A percentile compares a stretch with the other conserved stretches of the same genome.
Evolutionary conservation across 2,329 filamentous ascomycete genomes (phyloP).

Genomic region (Escovopsis weberi): DNA sequence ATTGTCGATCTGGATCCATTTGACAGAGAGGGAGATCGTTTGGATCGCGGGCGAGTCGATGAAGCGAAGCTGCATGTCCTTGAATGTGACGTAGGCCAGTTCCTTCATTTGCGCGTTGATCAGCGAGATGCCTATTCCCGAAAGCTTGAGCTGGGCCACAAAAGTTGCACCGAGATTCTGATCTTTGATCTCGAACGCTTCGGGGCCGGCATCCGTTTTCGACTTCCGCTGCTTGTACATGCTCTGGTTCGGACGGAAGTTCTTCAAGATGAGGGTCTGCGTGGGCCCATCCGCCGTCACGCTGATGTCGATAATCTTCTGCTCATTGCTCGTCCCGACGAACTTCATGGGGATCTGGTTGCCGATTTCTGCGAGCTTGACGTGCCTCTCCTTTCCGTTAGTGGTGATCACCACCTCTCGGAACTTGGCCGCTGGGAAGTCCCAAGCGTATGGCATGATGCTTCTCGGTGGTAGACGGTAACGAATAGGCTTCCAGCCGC

Average conservation of each 20-base stretch:
- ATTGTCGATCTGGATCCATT: slow-evolving; percentile 99
- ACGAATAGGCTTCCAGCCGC: slow-evolving; percentile 81
- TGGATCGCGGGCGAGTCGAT: slow-evolving; percentile 90
- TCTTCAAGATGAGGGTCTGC: slow-evolving; percentile 84
- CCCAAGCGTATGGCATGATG: slow-evolving; percentile 99
- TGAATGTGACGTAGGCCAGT: slow-evolving; percentile 82
- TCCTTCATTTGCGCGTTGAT: slow-evolving; percentile 88
- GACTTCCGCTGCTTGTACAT: slow-evolving; percentile 55
- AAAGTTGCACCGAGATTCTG: slow-evolving; percentile 80
- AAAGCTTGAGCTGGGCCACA: slow-evolving; percentile 74
- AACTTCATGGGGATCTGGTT: slow-evolving; percentile 93
- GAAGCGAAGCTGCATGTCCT: slow-evolving; percentile 82
- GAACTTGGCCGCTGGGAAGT: slow-evolving; percentile 93
- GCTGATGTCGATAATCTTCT: slow-evolving; percentile 92
- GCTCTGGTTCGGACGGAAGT: slow-evolving; percentile 86
- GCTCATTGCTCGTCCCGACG: slow-evolving; percentile 47
- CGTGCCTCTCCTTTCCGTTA: slow-evolving; percentile 53
- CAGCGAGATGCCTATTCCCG: slow-evolving; percentile 82
- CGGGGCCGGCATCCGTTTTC: slow-evolving; percentile 32
- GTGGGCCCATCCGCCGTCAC: slow-evolving; percentile 92
- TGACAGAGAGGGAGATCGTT: slow-evolving; percentile 77
- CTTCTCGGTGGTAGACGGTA: slow-evolving; percentile 87
- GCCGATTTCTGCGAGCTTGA: slow-evolving; percentile 92
- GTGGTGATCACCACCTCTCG: slow-evolving; percentile 69
- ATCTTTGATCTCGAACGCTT: slow-evolving; percentile 81